phyloP scores from a whole-genome alignment of 768 basidiomycete genomes.

The Leccinellum albellum region DNA sequence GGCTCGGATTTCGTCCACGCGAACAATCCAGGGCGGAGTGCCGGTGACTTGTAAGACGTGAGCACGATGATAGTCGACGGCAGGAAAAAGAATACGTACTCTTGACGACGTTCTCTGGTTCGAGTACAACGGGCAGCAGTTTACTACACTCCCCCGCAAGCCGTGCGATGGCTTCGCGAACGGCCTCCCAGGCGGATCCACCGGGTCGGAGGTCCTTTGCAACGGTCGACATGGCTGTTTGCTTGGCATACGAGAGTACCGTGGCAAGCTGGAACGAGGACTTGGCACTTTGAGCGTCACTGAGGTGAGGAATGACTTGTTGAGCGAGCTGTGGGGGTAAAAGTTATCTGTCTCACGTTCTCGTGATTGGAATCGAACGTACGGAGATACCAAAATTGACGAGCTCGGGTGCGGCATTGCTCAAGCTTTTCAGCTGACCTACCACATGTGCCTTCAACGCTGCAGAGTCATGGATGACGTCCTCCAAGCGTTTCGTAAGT shows the following conservation, averaged over 20 bases:
- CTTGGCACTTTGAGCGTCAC: conserved; percentile 76
- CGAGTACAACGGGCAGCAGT: conserved; percentile 67
- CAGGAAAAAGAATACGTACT: conserved; percentile 44
- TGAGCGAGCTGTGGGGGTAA: conserved; percentile 67
- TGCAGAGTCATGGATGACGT: conserved; percentile 63
- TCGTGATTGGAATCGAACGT: conserved; percentile 19
- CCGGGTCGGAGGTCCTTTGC: conserved; percentile 66
- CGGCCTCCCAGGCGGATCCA: conserved; percentile 71
- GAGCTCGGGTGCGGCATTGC: conserved; percentile 70
- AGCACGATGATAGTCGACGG: not conserved
- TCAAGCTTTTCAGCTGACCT: conserved; percentile 69
- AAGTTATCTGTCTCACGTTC: not conserved
- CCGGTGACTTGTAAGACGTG: conserved; percentile 53
- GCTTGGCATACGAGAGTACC: conserved; percentile 66
- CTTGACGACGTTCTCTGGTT: conserved; percentile 74
- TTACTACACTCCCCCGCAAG: conserved; percentile 69
- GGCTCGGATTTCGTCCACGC: conserved; percentile 80
- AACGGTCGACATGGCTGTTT: conserved; percentile 68
- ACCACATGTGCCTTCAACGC: conserved; percentile 72
- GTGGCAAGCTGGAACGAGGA: conserved; percentile 70
- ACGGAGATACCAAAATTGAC: conserved; percentile 92
- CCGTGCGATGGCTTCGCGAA: conserved; percentile 63
- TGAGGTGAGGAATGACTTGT: conserved; percentile 81
- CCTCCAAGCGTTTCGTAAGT: conserved; percentile 80
- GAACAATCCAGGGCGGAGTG: conserved; percentile 78